Evolutionary conservation across 805 yeast species (phyloP), one percentile per base, ranked within the genome.

Genomic region (Komagataella pseudopastoris): DNA sequence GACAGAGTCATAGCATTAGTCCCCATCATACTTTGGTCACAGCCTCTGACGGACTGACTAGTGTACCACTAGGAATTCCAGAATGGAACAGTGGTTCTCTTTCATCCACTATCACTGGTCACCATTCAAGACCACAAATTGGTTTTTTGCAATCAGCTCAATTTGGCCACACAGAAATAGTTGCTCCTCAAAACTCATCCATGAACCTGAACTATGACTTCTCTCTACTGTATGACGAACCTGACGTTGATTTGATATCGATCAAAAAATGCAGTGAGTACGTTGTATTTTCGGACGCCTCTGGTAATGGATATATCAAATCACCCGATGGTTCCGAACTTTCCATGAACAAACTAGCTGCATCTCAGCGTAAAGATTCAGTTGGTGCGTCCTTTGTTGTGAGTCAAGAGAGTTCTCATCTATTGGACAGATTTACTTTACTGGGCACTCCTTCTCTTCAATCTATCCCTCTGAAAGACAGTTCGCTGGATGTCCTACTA

Each of bases 351-450:
- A 30, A 30, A 3, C 8, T 30, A 20, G 43, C 46, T 22, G 46
- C 48, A 18, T 20, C 46, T 10, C 10, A 30, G n/a, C 14, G 39
- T 10, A 30, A 30, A 30, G 39, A 30, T 30, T 10, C 39, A 10
- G 14, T 46, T 4, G 54, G 49, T 7, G 47, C 45, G 3, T 46
- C 44, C 23, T 49, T 55, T 10, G 55, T 55, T 16, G 49, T 62
- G n/a, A 67, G 65, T 44, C 54, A 49, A 30, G 30, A 24, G 2
- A 30, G 39, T 30, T 30, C 39, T 14, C 39, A 30, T 8, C 63
- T 65, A 49, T 51, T 65, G 50, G 30, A 52, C n/a, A 50, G 59
- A 20, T 68, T 65, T 49, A 63, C 71, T 1, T 62, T 67, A 6
- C 64, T 66, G 53, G 59, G 67, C 2, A 59, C 67, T 3, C 55